A percentile compares a stretch with the other conserved stretches of the same genome.
Evolutionary conservation across 78 protist genomes (phyloP).

Genomic region (Pigoraptor vietnamica): DNA sequence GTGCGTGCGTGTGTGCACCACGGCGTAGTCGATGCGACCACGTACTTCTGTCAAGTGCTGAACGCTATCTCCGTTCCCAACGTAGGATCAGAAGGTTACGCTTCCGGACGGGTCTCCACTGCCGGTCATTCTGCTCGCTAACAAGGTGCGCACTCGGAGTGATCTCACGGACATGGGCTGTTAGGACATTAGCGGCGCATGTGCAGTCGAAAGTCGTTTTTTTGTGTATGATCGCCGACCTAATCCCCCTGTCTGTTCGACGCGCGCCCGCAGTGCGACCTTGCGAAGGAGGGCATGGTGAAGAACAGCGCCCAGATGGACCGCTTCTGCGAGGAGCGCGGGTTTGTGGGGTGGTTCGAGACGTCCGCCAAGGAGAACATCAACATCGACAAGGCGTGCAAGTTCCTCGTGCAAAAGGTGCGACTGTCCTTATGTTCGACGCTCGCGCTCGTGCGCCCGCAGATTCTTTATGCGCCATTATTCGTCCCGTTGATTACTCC

Average conservation of each 20-base stretch:
- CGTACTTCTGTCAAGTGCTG: slow-evolving; percentile 23
- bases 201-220: no score
- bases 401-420: slow-evolving; percentile 63
- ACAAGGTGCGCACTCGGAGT: slow-evolving; percentile 47
- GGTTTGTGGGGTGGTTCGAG: slow-evolving; percentile 65
- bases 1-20: no score
- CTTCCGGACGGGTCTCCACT: slow-evolving; percentile 50
- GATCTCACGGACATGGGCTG: no score
- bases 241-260: not conserved
- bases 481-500: not conserved
- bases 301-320: slow-evolving; percentile 74
- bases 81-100: slow-evolving; percentile 3
- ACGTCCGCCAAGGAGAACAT: slow-evolving; percentile 81
- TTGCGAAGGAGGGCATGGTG: slow-evolving; percentile 50
- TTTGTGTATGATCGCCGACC: not conserved
- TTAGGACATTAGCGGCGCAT: no score
- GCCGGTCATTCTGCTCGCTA: slow-evolving; percentile 89
- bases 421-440: not conserved
- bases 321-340: slow-evolving; percentile 63
- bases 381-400: slow-evolving; percentile 69
- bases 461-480: not conserved
- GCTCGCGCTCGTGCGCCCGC: no score
- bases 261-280: slow-evolving; percentile 55
- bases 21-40: slow-evolving; percentile 39
- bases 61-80: slow-evolving; percentile 35